These are phyloP conservation scores for Penicillium cataractarum DNA, from an alignment of 495 filamentous ascomycete genomes.

Conservation along the genomic window DNA sequence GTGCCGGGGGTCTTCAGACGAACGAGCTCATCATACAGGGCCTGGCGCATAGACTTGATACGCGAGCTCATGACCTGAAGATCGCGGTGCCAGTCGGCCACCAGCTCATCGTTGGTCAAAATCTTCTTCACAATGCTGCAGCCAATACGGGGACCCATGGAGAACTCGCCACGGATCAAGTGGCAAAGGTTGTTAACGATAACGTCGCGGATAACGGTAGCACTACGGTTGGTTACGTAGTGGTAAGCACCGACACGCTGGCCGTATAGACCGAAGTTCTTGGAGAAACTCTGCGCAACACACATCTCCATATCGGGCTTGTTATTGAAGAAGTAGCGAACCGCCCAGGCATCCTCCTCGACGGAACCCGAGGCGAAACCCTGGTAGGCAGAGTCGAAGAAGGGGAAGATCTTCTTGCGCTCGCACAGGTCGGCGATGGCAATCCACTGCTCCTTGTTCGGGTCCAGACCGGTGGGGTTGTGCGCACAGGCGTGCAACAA, in stretches of 20 bases:
- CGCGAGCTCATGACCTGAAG: conserved; percentile 56
- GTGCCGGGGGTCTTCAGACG: conserved; percentile 49
- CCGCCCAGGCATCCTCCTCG: conserved; percentile 57
- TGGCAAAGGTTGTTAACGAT: conserved; percentile 50
- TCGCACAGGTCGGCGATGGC: conserved; percentile 54
- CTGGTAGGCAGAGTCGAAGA: conserved; percentile 61
- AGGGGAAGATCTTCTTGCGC: conserved; percentile 55
- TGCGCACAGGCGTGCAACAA: conserved; percentile 59
- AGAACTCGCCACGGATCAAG: conserved; percentile 52
- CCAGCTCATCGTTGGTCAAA: conserved; percentile 42
- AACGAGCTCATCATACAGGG: conserved; percentile 47
- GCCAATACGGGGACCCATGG: conserved; percentile 52
- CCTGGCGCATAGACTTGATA: conserved; percentile 52
- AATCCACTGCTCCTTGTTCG: conserved; percentile 56
- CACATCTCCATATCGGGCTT: conserved; percentile 55
- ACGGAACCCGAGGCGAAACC: conserved; percentile 59
- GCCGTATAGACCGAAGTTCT: conserved; percentile 61
- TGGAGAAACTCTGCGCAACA: conserved; percentile 57
- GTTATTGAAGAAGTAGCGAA: conserved; percentile 55
- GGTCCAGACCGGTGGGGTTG: conserved; percentile 60
- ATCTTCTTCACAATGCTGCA: conserved; percentile 55
- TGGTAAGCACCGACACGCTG: conserved; percentile 56
- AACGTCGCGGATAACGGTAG: conserved; percentile 38
- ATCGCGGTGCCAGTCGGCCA: conserved; percentile 52
- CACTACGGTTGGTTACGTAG: conserved; percentile 41